Conservation (phyloP, 495 filamentous ascomycete species). For the Neurospora hispaniola region DNA sequence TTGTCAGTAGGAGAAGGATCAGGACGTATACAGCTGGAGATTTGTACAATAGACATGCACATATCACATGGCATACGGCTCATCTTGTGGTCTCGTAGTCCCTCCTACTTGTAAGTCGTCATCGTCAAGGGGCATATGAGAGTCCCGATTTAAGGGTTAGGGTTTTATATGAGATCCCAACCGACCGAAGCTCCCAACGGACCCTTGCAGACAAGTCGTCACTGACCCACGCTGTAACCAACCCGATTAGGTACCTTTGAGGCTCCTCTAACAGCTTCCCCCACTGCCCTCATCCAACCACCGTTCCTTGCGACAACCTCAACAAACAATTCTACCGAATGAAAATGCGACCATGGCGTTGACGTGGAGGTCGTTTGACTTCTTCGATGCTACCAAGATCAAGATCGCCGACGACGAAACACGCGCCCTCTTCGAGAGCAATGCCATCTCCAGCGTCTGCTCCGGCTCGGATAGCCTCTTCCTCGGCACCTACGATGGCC, state of each 20-base stretch:
- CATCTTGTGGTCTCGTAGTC: background rate
- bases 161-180: background rate
- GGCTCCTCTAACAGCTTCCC: background rate
- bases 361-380: constrained; percentile 96
- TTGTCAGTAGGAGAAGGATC: too few species aligned
- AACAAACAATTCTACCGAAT: background rate
- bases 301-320: background rate
- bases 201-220: too few species aligned
- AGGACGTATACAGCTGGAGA: background rate
- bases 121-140: background rate
- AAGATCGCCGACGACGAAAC: constrained; percentile 61
- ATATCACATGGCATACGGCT: background rate
- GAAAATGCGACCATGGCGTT: constrained; percentile 28
- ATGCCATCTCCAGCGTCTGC: constrained; percentile 50
- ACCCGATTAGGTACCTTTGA: background rate
- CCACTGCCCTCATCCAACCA: background rate
- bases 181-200: too few species aligned
- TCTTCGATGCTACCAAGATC: constrained; percentile 89
- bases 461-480: constrained; percentile 88
- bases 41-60: background rate
- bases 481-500: constrained; percentile 72
- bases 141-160: background rate
- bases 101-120: background rate
- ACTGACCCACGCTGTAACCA: background rate
- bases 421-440: constrained; percentile 35